Percentiles rank a stretch among this genome's conserved stretches.
These are phyloP conservation scores for Suhomyces kilbournensis DNA, from an alignment of 805 yeast genomes.

Conservation along the genomic window DNA sequence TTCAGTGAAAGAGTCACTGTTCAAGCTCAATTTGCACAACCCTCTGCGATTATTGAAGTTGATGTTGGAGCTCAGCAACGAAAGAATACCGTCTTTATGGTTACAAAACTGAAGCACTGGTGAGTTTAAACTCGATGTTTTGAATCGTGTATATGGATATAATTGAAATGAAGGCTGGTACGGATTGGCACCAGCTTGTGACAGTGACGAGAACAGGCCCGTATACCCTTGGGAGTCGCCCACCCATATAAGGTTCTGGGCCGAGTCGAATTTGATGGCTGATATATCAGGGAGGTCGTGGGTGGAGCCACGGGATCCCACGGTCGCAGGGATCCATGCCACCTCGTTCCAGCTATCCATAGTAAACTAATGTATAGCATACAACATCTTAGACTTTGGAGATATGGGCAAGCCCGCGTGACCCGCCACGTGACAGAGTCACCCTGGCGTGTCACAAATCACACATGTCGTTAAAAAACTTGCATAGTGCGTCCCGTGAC, in stretches of 20 bases:
- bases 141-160: conserved; percentile 38
- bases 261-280: conserved; percentile 55
- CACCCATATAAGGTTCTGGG: conserved; percentile 80
- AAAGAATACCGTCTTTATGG: conserved; percentile 33
- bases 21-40: conserved; percentile 18
- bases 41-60: conserved; percentile 38
- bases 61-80: conserved; percentile 30
- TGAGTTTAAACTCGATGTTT: conserved; percentile 15
- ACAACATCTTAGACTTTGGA: too few relatives aligned
- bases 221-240: conserved; percentile 64
- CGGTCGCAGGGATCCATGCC: conserved; percentile 11
- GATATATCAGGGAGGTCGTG: conserved; percentile 15
- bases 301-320: neutral
- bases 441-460: too few relatives aligned
- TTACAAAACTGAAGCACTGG: conserved; percentile 29
- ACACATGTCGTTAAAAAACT: too few relatives aligned
- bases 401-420: too few relatives aligned
- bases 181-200: conserved; percentile 14
- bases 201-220: conserved; percentile 25
- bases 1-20: conserved; percentile 11
- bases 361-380: too few relatives aligned
- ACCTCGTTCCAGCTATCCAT: conserved; percentile 17
- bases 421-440: too few relatives aligned
- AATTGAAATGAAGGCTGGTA: conserved; percentile 19
- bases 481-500: too few relatives aligned